Evolutionary conservation across 257 asterid genomes (phyloP).

Genomic region (Solanum ahanhuiri): DNA sequence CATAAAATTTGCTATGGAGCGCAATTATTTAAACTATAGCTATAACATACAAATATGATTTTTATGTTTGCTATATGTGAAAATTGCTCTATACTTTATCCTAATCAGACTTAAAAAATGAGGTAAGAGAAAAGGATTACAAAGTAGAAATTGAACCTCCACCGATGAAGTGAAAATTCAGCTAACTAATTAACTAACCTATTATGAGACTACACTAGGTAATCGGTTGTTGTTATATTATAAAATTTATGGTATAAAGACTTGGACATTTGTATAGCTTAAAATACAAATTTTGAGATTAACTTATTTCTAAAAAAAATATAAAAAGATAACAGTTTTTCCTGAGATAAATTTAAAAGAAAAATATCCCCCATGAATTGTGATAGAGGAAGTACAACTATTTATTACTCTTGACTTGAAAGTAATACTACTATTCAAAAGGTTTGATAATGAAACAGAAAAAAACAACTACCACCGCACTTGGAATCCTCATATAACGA

Average conservation of each 20-base stretch:
- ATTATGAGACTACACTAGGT: background rate
- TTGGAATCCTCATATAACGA: background rate
- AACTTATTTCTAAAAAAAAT: background rate
- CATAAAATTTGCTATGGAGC: too few species aligned
- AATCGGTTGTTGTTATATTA: background rate
- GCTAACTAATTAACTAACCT: too few species aligned
- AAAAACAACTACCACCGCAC: background rate
- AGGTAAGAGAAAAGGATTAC: background rate
- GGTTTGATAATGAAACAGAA: background rate
- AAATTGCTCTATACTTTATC: too few species aligned
- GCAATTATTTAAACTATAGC: too few species aligned
- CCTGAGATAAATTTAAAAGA: background rate
- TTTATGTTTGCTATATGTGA: too few species aligned
- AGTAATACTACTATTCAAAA: background rate
- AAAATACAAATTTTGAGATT: background rate
- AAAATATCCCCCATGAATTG: background rate
- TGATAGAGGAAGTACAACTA: background rate
- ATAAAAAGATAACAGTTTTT: background rate
- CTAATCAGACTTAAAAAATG: too few species aligned
- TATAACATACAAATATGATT: too few species aligned
- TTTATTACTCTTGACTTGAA: background rate
- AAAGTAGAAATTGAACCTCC: background rate
- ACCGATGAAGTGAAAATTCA: background rate
- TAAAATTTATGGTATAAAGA: background rate
- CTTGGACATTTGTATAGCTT: background rate